A percentile compares a stretch with the other conserved stretches of the same genome.
Evolutionary conservation across 495 filamentous ascomycete species (phyloP).

Genomic region (Aspergillus saccharolyticus): DNA sequence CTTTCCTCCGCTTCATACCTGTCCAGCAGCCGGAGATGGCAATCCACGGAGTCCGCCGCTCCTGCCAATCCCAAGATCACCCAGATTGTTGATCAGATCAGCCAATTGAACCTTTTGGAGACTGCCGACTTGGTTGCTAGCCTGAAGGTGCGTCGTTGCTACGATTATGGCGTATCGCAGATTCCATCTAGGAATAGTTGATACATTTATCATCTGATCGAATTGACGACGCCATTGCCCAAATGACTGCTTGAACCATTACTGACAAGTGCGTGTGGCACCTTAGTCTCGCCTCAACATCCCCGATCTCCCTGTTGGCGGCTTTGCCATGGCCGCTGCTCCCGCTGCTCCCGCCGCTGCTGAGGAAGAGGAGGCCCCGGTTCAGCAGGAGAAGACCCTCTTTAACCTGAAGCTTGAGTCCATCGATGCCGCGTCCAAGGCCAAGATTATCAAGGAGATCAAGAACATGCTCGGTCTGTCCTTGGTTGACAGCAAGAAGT

Average conservation of each 20-base stretch:
- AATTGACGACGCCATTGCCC: neutral
- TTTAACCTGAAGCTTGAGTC: slow-evolving; percentile 91
- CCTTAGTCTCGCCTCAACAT: slow-evolving; percentile 88
- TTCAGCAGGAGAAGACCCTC: slow-evolving; percentile 87
- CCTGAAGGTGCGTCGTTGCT: slow-evolving; percentile 64
- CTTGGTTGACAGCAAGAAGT: slow-evolving; percentile 99
- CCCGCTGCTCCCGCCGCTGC: slow-evolving; percentile 61
- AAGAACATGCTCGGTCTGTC: slow-evolving; percentile 92
- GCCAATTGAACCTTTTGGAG: slow-evolving; percentile 93
- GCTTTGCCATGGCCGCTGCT: slow-evolving; percentile 64
- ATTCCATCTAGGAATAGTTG: neutral
- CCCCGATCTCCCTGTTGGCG: slow-evolving; percentile 91
- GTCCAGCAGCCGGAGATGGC: slow-evolving; percentile 40
- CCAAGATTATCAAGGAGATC: slow-evolving; percentile 99
- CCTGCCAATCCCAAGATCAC: slow-evolving; percentile 77
- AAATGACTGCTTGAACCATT: neutral
- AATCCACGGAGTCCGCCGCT: slow-evolving; percentile 50
- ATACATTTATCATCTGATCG: neutral
- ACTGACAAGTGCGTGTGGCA: slow-evolving; percentile 3
- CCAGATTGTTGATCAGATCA: slow-evolving; percentile 94
- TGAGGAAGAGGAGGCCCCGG: slow-evolving; percentile 79
- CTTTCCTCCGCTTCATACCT: slow-evolving; percentile 42
- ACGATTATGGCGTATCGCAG: slow-evolving; percentile 1
- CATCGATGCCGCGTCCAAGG: slow-evolving; percentile 83
- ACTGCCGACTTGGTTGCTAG: slow-evolving; percentile 90